phyloP scores from a whole-genome alignment of 495 filamentous ascomycete species.

The Platismatia glauca region DNA sequence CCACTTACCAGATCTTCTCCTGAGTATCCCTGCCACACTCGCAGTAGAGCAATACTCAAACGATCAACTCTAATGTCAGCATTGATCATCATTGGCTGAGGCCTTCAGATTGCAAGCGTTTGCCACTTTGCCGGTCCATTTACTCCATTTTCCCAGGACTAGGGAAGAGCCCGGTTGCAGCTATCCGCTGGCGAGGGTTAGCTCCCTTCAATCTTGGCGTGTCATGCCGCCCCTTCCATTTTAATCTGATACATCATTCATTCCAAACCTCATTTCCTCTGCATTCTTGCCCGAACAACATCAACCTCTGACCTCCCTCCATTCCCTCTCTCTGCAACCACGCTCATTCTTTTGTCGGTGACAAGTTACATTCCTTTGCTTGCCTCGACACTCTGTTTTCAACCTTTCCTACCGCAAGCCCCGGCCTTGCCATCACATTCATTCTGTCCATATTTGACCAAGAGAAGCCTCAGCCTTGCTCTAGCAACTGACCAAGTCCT shows the following conservation, averaged over 20 bases:
- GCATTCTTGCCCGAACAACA: conserved; percentile 2
- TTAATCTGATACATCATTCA: conserved; percentile 8
- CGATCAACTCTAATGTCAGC: neutral
- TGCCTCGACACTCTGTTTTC: conserved; percentile 6
- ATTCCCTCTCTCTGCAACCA: conserved; percentile 4
- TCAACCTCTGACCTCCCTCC: neutral
- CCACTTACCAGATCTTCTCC: neutral
- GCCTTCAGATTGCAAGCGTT: neutral
- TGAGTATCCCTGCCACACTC: neutral
- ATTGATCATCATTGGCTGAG: neutral
- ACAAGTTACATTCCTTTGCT: conserved; percentile 17
- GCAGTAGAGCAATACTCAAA: neutral
- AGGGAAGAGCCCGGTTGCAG: neutral
- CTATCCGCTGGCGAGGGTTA: neutral
- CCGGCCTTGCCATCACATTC: conserved; percentile 15
- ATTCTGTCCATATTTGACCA: conserved; percentile 15
- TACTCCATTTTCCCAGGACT: too few relatives aligned
- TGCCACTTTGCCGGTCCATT: neutral
- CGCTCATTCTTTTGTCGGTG: conserved; percentile 11
- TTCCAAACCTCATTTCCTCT: conserved; percentile 1
- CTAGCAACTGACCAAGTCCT: neutral
- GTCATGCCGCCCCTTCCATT: conserved; percentile 12
- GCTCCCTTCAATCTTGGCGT: conserved; percentile 7
- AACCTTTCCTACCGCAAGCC: conserved; percentile 7
- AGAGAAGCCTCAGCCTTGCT: conserved; percentile 8